Conservation (phyloP, 805 yeast genomes). For the Nakazawaea wyomingensis region DNA sequence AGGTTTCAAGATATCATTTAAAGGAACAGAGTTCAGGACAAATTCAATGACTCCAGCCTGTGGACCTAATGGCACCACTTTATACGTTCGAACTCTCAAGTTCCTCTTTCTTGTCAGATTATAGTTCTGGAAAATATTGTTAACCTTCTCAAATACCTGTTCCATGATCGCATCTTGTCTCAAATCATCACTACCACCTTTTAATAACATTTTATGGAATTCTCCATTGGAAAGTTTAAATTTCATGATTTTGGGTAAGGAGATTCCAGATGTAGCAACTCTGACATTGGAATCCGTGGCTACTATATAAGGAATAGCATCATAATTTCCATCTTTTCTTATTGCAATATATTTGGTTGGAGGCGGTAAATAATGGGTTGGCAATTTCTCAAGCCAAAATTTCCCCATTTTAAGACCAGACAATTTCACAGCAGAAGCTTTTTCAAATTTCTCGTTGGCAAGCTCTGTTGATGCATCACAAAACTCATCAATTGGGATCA, state of each 20-base stretch:
- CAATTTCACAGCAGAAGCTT: conserved; percentile 28
- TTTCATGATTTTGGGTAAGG: conserved; percentile 76
- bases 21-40: conserved; percentile 69
- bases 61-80: conserved; percentile 86
- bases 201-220: conserved; percentile 55
- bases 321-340: conserved; percentile 39
- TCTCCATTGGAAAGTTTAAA: conserved; percentile 55
- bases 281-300: conserved; percentile 39
- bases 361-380: conserved; percentile 48
- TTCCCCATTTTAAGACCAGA: conserved; percentile 34
- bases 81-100: conserved; percentile 72
- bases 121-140: conserved; percentile 53
- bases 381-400: conserved; percentile 56
- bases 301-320: conserved; percentile 39
- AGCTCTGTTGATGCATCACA: conserved; percentile 46
- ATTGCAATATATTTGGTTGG: conserved; percentile 53
- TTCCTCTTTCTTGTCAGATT: conserved; percentile 51
- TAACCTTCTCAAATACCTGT: conserved; percentile 89
- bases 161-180: conserved; percentile 98
- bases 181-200: conserved; percentile 86
- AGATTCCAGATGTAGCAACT: conserved; percentile 79
- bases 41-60: conserved; percentile 86
- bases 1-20: conserved; percentile 62
- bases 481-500: conserved; percentile 43
- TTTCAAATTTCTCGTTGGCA: conserved; percentile 40